Evolutionary conservation across 768 basidiomycete genomes (phyloP).

Genomic region (Termitomyces sp.): DNA sequence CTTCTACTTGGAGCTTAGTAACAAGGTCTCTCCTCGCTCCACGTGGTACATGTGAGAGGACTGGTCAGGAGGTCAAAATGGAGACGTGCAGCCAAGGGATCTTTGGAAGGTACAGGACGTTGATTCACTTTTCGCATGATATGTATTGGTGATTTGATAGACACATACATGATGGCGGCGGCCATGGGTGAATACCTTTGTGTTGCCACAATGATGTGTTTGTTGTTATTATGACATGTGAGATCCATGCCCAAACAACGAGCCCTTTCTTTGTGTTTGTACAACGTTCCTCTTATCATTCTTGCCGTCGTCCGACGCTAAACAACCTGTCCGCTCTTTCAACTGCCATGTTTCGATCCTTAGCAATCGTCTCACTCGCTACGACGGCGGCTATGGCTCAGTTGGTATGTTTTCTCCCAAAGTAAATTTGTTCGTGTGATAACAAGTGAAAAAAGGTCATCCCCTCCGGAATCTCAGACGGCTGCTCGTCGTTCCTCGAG

Average conservation of each 20-base stretch:
- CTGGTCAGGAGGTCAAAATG: background rate
- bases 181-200: background rate
- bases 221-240: constrained; percentile 26
- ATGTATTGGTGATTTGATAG: no score
- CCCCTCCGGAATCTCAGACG: constrained; percentile 54
- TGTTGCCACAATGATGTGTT: constrained; percentile 22
- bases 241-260: constrained; percentile 14
- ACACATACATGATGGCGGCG: background rate
- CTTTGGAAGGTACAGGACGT: no score
- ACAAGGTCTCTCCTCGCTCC: background rate
- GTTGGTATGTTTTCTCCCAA: constrained; percentile 26
- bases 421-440: background rate
- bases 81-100: background rate
- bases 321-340: constrained; percentile 46
- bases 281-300: constrained; percentile 13
- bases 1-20: background rate
- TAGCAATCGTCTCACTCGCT: constrained; percentile 47
- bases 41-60: background rate
- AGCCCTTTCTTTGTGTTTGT: constrained; percentile 5
- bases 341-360: constrained; percentile 42
- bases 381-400: constrained; percentile 47
- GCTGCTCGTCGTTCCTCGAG: constrained; percentile 55
- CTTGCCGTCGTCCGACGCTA: constrained; percentile 31
- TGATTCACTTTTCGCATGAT: background rate
- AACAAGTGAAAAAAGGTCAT: constrained; percentile 30